phyloP scores from a whole-genome alignment of 2,329 filamentous ascomycete genomes.

The Paramyrothecium roridum region DNA sequence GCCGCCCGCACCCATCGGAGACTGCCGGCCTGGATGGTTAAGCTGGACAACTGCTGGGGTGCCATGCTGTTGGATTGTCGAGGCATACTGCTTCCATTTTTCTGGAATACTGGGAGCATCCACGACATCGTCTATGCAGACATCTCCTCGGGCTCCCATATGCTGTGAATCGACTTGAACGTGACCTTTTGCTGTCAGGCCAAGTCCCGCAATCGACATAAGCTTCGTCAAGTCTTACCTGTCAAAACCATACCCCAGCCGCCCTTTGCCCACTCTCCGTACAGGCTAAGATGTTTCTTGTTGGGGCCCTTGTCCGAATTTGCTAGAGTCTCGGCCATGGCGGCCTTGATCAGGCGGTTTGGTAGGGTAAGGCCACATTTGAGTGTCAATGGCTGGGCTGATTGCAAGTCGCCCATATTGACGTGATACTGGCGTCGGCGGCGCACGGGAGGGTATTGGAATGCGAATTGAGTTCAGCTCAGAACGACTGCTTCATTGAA shows the following conservation, averaged over 20 bases:
- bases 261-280: slow-evolving; percentile 50
- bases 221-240: background rate
- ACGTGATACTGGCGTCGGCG: no score
- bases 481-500: no score
- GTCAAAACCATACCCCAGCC: slow-evolving; percentile 53
- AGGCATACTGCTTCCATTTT: slow-evolving; percentile 35
- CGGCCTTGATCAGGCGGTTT: slow-evolving; percentile 51
- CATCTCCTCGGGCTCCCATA: slow-evolving; percentile 31
- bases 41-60: slow-evolving; percentile 41
- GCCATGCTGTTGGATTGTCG: slow-evolving; percentile 22
- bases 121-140: slow-evolving; percentile 25
- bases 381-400: slow-evolving; percentile 39
- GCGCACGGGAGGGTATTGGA: no score
- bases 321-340: slow-evolving; percentile 44
- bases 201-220: background rate
- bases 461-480: no score
- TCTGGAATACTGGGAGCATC: slow-evolving; percentile 12
- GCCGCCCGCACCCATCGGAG: slow-evolving; percentile 32
- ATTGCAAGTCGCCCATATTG: no score
- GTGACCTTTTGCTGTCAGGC: slow-evolving; percentile 27
- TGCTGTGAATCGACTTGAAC: slow-evolving; percentile 38
- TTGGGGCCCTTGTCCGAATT: slow-evolving; percentile 40
- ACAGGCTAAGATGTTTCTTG: slow-evolving; percentile 38
- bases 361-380: slow-evolving; percentile 53
- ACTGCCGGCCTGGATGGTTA: slow-evolving; percentile 45